These are phyloP conservation scores for Corymbia maculata DNA, from an alignment of 345 rosid genomes.

Conservation along the genomic window DNA sequence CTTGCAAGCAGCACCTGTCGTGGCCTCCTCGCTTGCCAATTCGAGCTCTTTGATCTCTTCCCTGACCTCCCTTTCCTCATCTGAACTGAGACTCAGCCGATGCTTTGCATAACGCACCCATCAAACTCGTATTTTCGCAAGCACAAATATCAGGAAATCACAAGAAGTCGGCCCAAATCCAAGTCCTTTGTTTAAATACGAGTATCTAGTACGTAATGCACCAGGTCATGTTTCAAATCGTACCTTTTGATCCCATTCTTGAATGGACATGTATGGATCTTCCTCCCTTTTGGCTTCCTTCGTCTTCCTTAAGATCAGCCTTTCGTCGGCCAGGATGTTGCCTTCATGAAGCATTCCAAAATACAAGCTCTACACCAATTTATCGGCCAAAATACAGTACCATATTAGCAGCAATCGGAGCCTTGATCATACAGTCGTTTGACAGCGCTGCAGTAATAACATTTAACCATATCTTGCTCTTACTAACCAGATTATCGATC, in stretches of 20 bases:
- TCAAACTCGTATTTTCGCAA: background rate
- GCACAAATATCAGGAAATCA: background rate
- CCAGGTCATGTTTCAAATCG: background rate
- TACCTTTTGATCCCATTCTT: background rate
- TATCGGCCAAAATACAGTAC: background rate
- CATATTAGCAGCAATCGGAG: background rate
- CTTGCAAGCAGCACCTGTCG: background rate
- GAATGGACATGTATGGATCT: background rate
- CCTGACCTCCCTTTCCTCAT: background rate
- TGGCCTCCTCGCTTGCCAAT: background rate
- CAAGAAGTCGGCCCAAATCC: background rate
- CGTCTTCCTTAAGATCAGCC: background rate
- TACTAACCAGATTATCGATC: background rate
- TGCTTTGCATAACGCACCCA: too few relatives aligned
- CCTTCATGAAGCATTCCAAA: slow-evolving; percentile 1
- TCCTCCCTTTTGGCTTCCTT: background rate
- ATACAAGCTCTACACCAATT: background rate
- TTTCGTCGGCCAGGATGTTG: background rate
- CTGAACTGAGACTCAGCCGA: background rate
- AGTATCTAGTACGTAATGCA: too few relatives aligned
- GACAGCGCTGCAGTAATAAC: background rate
- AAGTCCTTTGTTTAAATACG: too few relatives aligned
- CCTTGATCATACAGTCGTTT: background rate
- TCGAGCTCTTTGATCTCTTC: background rate
- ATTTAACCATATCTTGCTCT: background rate